Conservation (phyloP, 768 basidiomycete species). For the Stropharia rugosoannulata region DNA sequence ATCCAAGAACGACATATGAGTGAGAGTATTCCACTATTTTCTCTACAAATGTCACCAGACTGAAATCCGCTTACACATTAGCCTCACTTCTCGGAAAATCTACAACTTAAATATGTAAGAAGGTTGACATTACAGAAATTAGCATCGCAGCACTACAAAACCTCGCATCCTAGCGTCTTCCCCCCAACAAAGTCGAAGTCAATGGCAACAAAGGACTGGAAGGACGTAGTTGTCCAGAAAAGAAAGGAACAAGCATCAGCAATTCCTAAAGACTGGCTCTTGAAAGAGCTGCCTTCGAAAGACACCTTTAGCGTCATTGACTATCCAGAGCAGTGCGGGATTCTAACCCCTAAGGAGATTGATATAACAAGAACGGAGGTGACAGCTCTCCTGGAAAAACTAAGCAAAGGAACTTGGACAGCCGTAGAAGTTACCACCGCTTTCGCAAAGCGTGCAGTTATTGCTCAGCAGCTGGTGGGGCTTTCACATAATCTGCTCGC, state of each 20-base stretch:
- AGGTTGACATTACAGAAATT: no score
- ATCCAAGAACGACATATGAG: no score
- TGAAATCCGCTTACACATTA: no score
- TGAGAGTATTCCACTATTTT: no score
- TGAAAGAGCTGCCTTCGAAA: constrained; percentile 43
- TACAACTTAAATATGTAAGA: no score
- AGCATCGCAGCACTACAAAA: no score
- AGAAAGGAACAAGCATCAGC: background rate
- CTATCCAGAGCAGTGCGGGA: constrained; percentile 53
- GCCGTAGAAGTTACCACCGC: constrained; percentile 71
- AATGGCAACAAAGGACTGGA: background rate
- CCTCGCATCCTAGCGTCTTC: no score
- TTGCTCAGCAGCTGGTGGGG: constrained; percentile 76
- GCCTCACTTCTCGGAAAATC: no score
- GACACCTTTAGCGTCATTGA: constrained; percentile 51
- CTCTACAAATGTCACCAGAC: no score
- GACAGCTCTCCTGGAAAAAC: constrained; percentile 45
- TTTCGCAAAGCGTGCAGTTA: constrained; percentile 73
- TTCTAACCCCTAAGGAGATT: constrained; percentile 53
- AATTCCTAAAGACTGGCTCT: constrained; percentile 18
- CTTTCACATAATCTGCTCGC: background rate
- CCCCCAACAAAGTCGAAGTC: no score
- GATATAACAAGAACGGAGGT: constrained; percentile 45
- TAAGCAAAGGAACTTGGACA: constrained; percentile 56
- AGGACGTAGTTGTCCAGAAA: background rate